Conservation (phyloP, 306 rosid species). For the Quercus variabilis region DNA sequence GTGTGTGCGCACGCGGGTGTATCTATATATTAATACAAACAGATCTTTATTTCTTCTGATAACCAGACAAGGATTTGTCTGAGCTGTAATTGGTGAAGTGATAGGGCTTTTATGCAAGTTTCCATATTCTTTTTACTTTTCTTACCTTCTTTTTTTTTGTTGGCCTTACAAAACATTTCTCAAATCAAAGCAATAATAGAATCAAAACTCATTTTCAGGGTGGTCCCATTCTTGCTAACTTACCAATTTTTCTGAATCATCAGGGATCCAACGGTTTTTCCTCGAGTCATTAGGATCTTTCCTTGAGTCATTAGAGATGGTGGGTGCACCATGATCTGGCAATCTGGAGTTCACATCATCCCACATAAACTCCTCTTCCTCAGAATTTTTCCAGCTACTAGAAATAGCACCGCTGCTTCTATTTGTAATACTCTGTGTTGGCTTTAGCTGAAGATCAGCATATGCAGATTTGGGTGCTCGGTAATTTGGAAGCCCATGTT, state of each 20-base stretch:
- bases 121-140: background rate
- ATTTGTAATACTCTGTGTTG: slow-evolving; percentile 38
- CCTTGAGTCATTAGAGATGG: slow-evolving; percentile 39
- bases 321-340: slow-evolving; percentile 41
- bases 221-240: slow-evolving; percentile 28
- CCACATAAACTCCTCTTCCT: slow-evolving; percentile 92
- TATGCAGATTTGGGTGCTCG: slow-evolving; percentile 53
- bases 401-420: slow-evolving; percentile 40
- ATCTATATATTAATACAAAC: background rate
- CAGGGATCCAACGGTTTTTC: slow-evolving; percentile 52
- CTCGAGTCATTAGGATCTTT: slow-evolving; percentile 44
- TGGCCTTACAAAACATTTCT: background rate
- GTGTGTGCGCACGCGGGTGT: too few relatives aligned
- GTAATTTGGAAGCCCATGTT: slow-evolving; percentile 43
- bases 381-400: slow-evolving; percentile 82
- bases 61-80: background rate
- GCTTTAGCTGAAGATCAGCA: slow-evolving; percentile 39
- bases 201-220: background rate
- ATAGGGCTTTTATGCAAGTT: background rate
- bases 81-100: background rate
- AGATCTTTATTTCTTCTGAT: background rate
- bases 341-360: slow-evolving; percentile 61
- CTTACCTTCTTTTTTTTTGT: background rate
- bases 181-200: slow-evolving; percentile 7
- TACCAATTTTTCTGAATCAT: slow-evolving; percentile 69